Percentiles rank a stretch among this genome's conserved stretches.
Evolutionary conservation across 2,329 filamentous ascomycete genomes (phyloP).

Genomic region (Pestalotiopsis sp.): DNA sequence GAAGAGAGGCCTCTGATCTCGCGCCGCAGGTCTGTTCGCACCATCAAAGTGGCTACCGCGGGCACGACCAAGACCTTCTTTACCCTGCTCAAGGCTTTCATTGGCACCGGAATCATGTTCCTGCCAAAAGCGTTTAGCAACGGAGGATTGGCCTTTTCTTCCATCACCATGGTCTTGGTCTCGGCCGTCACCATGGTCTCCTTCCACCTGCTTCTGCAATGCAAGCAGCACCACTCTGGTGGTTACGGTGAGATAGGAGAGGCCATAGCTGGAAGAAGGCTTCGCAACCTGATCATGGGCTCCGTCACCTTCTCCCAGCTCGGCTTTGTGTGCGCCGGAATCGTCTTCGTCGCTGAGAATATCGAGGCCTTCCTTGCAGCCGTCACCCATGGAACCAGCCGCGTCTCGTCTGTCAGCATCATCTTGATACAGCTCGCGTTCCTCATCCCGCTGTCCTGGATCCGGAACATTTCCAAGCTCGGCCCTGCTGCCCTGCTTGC

Average conservation of each 20-base stretch:
- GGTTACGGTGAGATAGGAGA: constrained; percentile 75
- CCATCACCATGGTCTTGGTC: constrained; percentile 64
- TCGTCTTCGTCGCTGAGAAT: constrained; percentile 79
- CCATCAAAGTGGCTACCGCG: constrained; percentile 57
- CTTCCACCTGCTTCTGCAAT: constrained; percentile 71
- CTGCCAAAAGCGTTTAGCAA: constrained; percentile 75
- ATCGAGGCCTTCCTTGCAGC: constrained; percentile 66
- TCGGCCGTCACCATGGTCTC: constrained; percentile 68
- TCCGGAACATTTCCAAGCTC: constrained; percentile 74
- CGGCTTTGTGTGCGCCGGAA: constrained; percentile 75
- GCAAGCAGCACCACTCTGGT: constrained; percentile 62
- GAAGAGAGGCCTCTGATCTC: constrained; percentile 64
- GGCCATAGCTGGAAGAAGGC: constrained; percentile 61
- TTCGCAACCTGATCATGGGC: constrained; percentile 65
- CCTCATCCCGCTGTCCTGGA: constrained; percentile 66
- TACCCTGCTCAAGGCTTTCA: constrained; percentile 75
- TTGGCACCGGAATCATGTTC: constrained; percentile 82
- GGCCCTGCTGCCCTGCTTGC: constrained; percentile 68
- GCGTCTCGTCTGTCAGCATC: constrained; percentile 56
- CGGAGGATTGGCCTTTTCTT: constrained; percentile 74
- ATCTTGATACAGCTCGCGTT: constrained; percentile 67
- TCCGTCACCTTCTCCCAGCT: constrained; percentile 75
- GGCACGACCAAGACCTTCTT: constrained; percentile 74
- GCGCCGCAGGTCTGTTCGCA: constrained; percentile 51
- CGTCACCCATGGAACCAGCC: constrained; percentile 49